Percentiles rank a stretch among this genome's conserved stretches.
Evolutionary conservation across 352 stramenopile species (phyloP).

Genomic region (Pythium guiyangense): DNA sequence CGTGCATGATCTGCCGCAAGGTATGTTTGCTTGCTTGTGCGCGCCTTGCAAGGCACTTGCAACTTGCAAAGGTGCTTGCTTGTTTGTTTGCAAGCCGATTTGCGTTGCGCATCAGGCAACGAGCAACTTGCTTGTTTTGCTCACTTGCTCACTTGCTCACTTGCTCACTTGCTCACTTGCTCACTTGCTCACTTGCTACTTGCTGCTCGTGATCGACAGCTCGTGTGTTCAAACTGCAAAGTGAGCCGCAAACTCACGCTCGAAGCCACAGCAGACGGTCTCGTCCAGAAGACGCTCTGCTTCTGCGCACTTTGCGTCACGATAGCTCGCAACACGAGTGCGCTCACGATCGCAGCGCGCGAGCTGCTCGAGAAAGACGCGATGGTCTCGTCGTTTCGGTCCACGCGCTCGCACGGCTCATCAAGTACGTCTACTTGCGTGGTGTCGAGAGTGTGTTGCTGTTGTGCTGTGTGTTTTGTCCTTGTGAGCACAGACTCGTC

Average conservation of each 20-base stretch:
- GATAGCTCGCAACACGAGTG: slow-evolving; percentile 26
- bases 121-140: not conserved
- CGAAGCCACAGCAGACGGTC: slow-evolving; percentile 20
- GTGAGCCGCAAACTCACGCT: slow-evolving; percentile 32
- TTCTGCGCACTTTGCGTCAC: slow-evolving; percentile 36
- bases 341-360: slow-evolving; percentile 22
- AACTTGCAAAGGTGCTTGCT: no score
- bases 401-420: slow-evolving; percentile 4
- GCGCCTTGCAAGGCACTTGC: not conserved
- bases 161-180: no score
- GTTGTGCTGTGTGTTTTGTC: not conserved
- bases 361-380: slow-evolving; percentile 12
- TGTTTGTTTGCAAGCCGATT: not conserved
- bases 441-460: not conserved
- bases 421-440: no score
- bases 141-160: no score
- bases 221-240: slow-evolving; percentile 34
- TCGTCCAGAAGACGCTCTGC: no score
- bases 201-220: slow-evolving; percentile 9
- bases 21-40: slow-evolving; percentile 13
- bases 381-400: slow-evolving; percentile 6
- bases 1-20: slow-evolving; percentile 35
- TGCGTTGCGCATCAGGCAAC: not conserved
- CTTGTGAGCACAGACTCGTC: no score
- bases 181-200: not conserved